phyloP scores from a whole-genome alignment of 23 red algal species.

The Chondrus crispus region DNA sequence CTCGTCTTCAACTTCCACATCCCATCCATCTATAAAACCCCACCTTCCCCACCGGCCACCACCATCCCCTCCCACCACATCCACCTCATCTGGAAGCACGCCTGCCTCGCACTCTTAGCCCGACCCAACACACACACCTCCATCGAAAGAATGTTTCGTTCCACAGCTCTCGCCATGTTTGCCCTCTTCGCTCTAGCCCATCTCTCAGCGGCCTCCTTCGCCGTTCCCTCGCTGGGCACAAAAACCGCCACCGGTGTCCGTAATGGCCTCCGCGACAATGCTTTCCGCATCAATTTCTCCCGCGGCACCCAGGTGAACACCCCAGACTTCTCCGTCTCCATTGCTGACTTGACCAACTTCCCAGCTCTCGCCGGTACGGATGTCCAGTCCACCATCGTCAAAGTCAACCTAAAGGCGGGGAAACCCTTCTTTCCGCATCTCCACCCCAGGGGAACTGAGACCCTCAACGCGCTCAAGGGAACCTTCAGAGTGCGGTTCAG shows the following conservation, averaged over 20 bases:
- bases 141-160: too few species aligned
- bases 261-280: neutral
- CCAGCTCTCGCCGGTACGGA: conserved; percentile 32
- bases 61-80: too few species aligned
- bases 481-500: conserved; percentile 38
- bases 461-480: conserved; percentile 37
- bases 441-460: conserved; percentile 48
- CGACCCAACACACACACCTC: too few species aligned
- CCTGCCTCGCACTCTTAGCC: too few species aligned
- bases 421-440: conserved; percentile 44
- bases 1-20: too few species aligned
- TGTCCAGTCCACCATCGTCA: conserved; percentile 44
- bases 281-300: conserved; percentile 19
- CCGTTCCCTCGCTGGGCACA: neutral
- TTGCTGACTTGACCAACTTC: conserved; percentile 43
- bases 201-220: neutral
- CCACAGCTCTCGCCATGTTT: too few species aligned
- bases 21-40: too few species aligned
- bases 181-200: too few species aligned
- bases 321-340: conserved; percentile 32
- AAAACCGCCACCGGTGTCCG: conserved; percentile 2
- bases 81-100: too few species aligned
- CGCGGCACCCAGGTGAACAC: conserved; percentile 14
- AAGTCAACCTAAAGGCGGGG: conserved; percentile 23
- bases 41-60: too few species aligned